Evolutionary conservation across 768 basidiomycete species (phyloP).

Genomic region (Termitomyces sp.): DNA sequence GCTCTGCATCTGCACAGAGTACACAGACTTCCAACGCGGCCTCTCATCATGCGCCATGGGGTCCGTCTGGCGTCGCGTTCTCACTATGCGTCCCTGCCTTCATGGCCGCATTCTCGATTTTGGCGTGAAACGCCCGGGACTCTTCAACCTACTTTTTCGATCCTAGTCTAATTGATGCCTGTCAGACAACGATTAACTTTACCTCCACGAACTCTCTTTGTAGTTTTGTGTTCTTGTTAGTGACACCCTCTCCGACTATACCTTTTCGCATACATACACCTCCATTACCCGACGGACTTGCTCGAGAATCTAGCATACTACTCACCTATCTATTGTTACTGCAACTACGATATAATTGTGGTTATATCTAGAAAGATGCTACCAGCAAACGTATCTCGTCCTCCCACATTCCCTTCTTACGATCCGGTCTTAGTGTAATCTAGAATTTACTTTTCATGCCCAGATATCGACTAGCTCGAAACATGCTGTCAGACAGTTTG

Average conservation of each 20-base stretch:
- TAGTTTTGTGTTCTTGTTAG: neutral
- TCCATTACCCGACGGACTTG: neutral
- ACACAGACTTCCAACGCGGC: slow-evolving; percentile 6
- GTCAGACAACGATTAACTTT: neutral
- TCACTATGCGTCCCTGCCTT: slow-evolving; percentile 4
- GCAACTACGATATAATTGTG: neutral
- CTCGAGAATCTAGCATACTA: neutral
- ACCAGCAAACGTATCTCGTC: neutral
- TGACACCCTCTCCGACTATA: neutral
- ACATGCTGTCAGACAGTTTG: neutral
- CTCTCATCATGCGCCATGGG: neutral
- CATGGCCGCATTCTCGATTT: neutral
- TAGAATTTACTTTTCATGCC: neutral
- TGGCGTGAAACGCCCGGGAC: neutral
- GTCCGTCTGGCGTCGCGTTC: neutral
- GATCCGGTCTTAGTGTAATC: neutral
- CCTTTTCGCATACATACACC: neutral
- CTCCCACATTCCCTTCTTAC: slow-evolving; percentile 1
- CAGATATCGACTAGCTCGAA: neutral
- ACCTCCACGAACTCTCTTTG: neutral
- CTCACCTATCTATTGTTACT: neutral
- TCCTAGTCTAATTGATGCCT: neutral
- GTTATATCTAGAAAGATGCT: neutral
- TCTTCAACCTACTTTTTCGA: neutral
- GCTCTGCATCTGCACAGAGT: neutral